Evolutionary conservation across 225 moss, liverwort and hornwort species (phyloP).

Genomic region (Pseudoscleropodium purum): DNA sequence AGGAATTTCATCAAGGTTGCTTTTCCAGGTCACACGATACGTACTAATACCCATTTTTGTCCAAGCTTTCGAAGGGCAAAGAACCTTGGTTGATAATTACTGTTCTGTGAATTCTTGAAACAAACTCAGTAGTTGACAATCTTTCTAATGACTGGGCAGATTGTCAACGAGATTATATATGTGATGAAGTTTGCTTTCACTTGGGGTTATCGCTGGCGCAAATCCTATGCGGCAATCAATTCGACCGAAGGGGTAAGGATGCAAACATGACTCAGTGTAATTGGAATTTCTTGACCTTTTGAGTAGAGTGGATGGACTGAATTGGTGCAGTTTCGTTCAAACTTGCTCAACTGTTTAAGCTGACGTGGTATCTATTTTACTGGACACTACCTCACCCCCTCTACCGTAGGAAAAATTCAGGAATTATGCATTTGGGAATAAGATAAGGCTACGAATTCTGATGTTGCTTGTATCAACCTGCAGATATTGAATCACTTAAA

Average conservation of each 20-base stretch:
- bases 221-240: constrained; percentile 48
- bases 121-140: neutral
- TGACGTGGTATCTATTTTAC: neutral
- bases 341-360: neutral
- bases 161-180: constrained; percentile 36
- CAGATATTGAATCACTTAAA: constrained; percentile 81
- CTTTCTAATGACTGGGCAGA: constrained; percentile 16
- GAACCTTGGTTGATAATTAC: neutral
- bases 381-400: neutral
- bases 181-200: constrained; percentile 45
- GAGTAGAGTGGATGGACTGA: neutral
- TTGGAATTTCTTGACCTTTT: neutral
- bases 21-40: neutral
- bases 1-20: too few relatives aligned
- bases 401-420: neutral
- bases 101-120: neutral
- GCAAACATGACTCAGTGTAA: neutral
- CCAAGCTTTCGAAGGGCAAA: neutral
- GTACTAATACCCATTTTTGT: neutral
- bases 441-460: neutral
- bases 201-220: constrained; percentile 96
- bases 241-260: constrained; percentile 41
- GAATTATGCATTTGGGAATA: neutral
- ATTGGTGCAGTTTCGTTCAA: neutral
- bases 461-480: neutral